These are phyloP conservation scores for Chrysosporium keratinophilum DNA, from an alignment of 2,329 filamentous ascomycete genomes.

Conservation along the genomic window DNA sequence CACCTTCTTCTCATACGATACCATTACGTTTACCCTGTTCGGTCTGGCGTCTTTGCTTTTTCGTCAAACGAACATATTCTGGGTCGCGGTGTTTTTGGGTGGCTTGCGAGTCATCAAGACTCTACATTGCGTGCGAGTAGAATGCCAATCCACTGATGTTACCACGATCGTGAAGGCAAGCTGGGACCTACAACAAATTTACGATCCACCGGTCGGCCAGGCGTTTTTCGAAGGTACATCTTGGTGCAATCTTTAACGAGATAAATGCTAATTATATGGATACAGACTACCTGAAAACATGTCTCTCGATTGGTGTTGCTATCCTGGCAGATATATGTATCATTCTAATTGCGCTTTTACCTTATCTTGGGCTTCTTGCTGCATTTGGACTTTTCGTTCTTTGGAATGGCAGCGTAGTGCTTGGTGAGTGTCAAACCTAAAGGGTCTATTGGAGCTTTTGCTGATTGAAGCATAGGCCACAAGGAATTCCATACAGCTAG, in stretches of 20 bases:
- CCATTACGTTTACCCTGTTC: conserved; percentile 40
- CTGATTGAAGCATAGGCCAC: conserved; percentile 52
- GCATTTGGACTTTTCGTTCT: conserved; percentile 64
- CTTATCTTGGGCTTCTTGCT: conserved; percentile 52
- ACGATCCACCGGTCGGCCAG: conserved; percentile 41
- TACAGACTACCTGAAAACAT: conserved; percentile 40
- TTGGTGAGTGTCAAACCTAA: conserved; percentile 48
- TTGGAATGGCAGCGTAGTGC: conserved; percentile 85
- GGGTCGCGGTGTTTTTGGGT: conserved; percentile 53
- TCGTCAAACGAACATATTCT: conserved; percentile 94
- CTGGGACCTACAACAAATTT: conserved; percentile 37
- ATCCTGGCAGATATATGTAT: conserved; percentile 37
- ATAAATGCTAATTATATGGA: background rate
- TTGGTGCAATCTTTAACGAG: background rate
- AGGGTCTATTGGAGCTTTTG: conserved; percentile 1
- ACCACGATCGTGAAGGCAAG: conserved; percentile 18
- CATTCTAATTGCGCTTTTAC: conserved; percentile 33
- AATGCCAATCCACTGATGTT: conserved; percentile 24
- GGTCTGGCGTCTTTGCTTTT: conserved; percentile 62
- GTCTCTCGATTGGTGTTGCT: conserved; percentile 55
- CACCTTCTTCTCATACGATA: conserved; percentile 16
- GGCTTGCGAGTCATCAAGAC: conserved; percentile 35
- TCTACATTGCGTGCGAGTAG: conserved; percentile 24
- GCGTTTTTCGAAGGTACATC: conserved; percentile 41
- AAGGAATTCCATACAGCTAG: conserved; percentile 90